Percentiles rank a stretch among this genome's conserved stretches.
These are phyloP conservation scores for Hordeum vulgare DNA, from an alignment of 176 grass and related monocot species.

Conservation along the genomic window DNA sequence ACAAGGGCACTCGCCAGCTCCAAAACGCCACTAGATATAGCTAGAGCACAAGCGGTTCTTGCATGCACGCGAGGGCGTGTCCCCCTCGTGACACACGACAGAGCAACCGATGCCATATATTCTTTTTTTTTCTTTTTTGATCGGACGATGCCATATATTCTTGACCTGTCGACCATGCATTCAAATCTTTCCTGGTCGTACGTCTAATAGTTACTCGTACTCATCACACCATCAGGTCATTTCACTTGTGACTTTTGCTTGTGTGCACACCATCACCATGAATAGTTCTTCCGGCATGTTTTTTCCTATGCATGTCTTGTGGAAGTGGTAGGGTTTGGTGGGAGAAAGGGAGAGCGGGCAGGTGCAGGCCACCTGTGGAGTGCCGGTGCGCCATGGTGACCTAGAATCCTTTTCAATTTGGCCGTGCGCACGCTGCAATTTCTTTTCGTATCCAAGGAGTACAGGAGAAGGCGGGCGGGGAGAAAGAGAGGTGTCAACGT, in stretches of 20 bases:
- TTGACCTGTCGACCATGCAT: background rate
- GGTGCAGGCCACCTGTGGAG: background rate
- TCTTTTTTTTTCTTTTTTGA: no score
- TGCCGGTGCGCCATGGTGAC: constrained; percentile 11
- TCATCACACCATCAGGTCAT: background rate
- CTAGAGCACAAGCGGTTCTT: constrained; percentile 2
- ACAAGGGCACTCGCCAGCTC: background rate
- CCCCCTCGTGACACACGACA: constrained; percentile 19
- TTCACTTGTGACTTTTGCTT: background rate
- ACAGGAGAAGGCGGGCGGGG: background rate
- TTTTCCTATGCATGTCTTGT: background rate
- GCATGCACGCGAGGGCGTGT: background rate
- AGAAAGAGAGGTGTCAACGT: constrained; percentile 28
- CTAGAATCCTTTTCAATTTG: constrained; percentile 7
- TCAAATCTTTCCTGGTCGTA: background rate
- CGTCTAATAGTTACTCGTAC: background rate
- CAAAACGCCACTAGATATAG: background rate
- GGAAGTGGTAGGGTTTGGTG: constrained; percentile 45
- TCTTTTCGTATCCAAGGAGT: background rate
- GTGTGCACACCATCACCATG: background rate
- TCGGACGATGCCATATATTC: background rate
- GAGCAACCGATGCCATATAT: background rate
- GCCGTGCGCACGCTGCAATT: background rate
- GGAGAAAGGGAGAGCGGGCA: constrained; percentile 35
- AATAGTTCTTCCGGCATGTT: background rate